Evolutionary conservation across 148 eudicot genomes (phyloP), one percentile per base, ranked within the genome.

Genomic region (Silene latifolia): DNA sequence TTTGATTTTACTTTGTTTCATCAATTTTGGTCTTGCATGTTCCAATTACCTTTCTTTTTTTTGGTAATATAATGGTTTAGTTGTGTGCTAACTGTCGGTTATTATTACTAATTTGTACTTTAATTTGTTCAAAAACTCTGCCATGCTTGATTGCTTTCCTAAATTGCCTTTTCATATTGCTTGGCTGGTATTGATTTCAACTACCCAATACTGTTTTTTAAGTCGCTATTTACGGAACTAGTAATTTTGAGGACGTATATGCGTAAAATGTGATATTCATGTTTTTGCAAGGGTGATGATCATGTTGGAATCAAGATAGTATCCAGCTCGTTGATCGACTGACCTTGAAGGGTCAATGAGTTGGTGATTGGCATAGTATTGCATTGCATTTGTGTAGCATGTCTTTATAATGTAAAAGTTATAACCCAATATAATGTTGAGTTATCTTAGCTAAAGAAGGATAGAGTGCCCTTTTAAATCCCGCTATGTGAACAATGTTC

Each of bases 1-100:
- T 27, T 27, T 27, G n/a, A n/a, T 27, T 27, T 27, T 27, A 27
- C 73, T 19, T 23, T 25, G 10, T 61, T 23, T 72, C 51, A 14
- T 39, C 51, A 12, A 17, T 17, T 67, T 39, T 69, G 74, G 46
- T 18, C 5, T 76, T 76, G 79, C 79, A 80, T 75, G 83, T 76
- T 72, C 14, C 71, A 13, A 20, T 14, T 39, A 8, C 3, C 9
- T 42, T 3, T 3, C 18, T 17, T 35, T 0, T 65, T 65, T 65
- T 65, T 39, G 44, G 3, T 17, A 32, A 20, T 32, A 35, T 24
- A 11, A 8, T 25, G 66, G 12, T 23, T 62, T 62, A 62, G 6
- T 67, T 67, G 23, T 19, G 9, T 35, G 70, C 18, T 67, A 35
- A 2, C 11, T 63, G 25, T 63, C 13, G 9, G 48, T 21, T 61